These are phyloP conservation scores for Dothistroma septosporum DNA, from an alignment of 2,329 filamentous ascomycete genomes.

Conservation along the genomic window DNA sequence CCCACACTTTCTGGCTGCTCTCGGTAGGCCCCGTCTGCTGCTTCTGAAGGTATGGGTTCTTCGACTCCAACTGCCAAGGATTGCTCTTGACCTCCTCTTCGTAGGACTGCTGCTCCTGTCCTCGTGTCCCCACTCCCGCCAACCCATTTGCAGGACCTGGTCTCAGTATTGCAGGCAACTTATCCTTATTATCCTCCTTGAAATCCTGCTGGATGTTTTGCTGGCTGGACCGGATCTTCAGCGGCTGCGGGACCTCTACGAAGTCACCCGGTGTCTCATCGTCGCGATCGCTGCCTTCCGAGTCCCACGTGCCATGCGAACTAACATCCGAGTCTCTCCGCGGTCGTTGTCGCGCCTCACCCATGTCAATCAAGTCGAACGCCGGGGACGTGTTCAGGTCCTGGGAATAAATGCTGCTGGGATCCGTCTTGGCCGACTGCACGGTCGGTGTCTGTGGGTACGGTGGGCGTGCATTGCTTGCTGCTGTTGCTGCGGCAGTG, in stretches of 20 bases:
- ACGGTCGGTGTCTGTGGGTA: slow-evolving; percentile 44
- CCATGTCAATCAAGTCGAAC: slow-evolving; percentile 39
- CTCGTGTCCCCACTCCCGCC: slow-evolving; percentile 6
- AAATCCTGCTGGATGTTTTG: slow-evolving; percentile 18
- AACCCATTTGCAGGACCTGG: slow-evolving; percentile 24
- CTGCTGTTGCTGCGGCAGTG: slow-evolving; percentile 39
- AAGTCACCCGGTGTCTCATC: slow-evolving; percentile 17
- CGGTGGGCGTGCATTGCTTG: slow-evolving; percentile 38
- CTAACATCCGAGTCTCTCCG: slow-evolving; percentile 36
- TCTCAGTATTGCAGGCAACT: slow-evolving; percentile 27
- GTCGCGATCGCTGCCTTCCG: slow-evolving; percentile 21
- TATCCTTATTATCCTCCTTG: slow-evolving; percentile 17
- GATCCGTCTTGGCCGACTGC: slow-evolving; percentile 22
- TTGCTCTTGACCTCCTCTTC: slow-evolving; percentile 27
- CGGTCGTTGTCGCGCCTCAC: slow-evolving; percentile 25
- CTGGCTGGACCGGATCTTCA: slow-evolving; percentile 27
- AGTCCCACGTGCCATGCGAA: slow-evolving; percentile 36
- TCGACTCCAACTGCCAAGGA: slow-evolving; percentile 26
- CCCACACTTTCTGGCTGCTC: slow-evolving; percentile 39
- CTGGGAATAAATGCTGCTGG: slow-evolving; percentile 33
- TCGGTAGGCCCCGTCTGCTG: slow-evolving; percentile 23
- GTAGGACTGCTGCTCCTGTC: slow-evolving; percentile 19
- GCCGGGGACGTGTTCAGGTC: slow-evolving; percentile 37
- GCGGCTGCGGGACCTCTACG: slow-evolving; percentile 29
- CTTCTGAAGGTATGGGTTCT: slow-evolving; percentile 21